These are phyloP conservation scores for Pholiota molesta DNA, from an alignment of 768 basidiomycete species.

Conservation along the genomic window DNA sequence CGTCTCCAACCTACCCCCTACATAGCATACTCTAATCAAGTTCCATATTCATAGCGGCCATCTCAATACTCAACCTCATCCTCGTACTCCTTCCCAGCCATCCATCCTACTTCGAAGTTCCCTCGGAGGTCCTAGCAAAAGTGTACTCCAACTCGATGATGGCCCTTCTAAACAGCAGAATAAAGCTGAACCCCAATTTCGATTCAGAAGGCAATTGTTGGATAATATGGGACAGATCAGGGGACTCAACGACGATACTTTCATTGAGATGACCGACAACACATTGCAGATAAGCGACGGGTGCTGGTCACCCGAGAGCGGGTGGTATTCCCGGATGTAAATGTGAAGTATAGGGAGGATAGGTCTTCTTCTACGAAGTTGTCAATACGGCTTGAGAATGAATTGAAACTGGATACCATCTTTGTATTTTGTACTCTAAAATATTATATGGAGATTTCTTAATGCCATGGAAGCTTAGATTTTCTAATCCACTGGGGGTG, in stretches of 20 bases:
- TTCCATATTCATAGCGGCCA: constrained; percentile 11
- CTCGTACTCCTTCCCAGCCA: constrained; percentile 10
- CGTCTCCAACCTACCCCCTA: background rate
- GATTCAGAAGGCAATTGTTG: background rate
- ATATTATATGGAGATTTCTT: too few relatives aligned
- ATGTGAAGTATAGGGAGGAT: background rate
- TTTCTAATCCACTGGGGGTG: too few relatives aligned
- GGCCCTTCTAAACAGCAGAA: constrained; percentile 21
- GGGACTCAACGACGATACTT: background rate
- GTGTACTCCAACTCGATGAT: constrained; percentile 24
- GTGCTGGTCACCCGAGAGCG: background rate
- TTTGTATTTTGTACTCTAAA: background rate
- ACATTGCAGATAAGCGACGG: background rate
- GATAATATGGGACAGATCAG: background rate
- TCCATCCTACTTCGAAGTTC: constrained; percentile 13
- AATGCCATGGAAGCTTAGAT: too few relatives aligned
- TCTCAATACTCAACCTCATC: constrained; percentile 19
- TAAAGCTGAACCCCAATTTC: constrained; percentile 3
- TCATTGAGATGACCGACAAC: background rate
- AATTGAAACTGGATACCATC: background rate
- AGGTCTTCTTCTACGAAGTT: background rate
- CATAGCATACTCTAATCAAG: background rate
- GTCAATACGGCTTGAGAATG: background rate
- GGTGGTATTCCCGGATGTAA: background rate
- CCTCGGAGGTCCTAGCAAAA: constrained; percentile 17